Evolutionary conservation across 225 moss, liverwort and hornwort species (phyloP), one percentile per base, ranked within the genome.

Genomic region (Sphagnum contortum): DNA sequence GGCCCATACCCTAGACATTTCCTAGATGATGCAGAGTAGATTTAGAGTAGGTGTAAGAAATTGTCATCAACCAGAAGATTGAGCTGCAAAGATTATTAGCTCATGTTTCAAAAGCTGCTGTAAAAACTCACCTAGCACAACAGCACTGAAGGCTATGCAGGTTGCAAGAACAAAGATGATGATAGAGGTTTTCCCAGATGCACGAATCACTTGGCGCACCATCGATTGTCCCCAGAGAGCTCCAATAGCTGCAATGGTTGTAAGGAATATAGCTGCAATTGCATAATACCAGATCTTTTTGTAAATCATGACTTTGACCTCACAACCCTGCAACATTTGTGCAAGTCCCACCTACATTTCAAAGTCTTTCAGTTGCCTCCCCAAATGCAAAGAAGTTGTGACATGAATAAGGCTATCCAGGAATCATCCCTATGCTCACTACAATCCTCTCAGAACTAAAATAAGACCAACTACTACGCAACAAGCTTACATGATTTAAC

Each of bases 231-330:
- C 61, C 0, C 2, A 4, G 45, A 62, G 2, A 4, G 61, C 61
- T 0, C 12, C 61, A 4, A 62, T 3, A n/a, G 45, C 61, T 9
- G 61, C 61, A 9, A 62, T 44, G 12, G 9, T 9, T 46, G 47
- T 46, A 44, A 62, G 47, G 44, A n/a, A 62, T 9, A 47, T 7
- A 44, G 61, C 61, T 62, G 61, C 61, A 62, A 62, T 29, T n/a
- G 45, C 10, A 12, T 9, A 4, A 4, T 9, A 6, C 2, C 61
- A 3, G 4, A 44, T 9, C 56, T 11, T 57, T 11, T 57, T 29
- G 13, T 29, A 0, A 29, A 29, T 29, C 29, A 11, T 57, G 13
- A 11, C 2, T 12, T 12, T 12, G 4, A 57, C 10, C 9, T 13
- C 13, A 13, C 13, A 11, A 4, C 56, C 13, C 11, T 57, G 56